phyloP scores from a whole-genome alignment of 768 basidiomycete species.

The Symmetrospora coprosmae region DNA sequence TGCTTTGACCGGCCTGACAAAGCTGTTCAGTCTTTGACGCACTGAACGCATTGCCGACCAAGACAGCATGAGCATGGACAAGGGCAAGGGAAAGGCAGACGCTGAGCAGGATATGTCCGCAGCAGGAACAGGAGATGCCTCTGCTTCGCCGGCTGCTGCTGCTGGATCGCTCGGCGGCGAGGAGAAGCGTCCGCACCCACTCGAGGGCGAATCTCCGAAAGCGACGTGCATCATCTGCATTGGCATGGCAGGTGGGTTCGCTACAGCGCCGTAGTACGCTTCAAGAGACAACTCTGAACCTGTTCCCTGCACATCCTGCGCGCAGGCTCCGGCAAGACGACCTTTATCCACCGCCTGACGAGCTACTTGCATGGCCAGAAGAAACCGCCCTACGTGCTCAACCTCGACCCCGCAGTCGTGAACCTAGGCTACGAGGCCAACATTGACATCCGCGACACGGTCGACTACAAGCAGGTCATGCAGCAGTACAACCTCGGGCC shows the following conservation, averaged over 20 bases:
- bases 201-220: no score
- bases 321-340: constrained; percentile 96
- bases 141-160: no score
- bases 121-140: no score
- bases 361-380: constrained; percentile 60
- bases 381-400: constrained; percentile 70
- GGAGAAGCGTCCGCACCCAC: no score
- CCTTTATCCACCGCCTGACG: constrained; percentile 87
- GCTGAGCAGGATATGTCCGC: no score
- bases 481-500: constrained; percentile 99
- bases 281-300: constrained; percentile 24
- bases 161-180: no score
- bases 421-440: constrained; percentile 86
- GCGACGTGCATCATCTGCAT: constrained; percentile 16
- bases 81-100: no score
- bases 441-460: constrained; percentile 94
- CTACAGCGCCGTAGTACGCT: neutral
- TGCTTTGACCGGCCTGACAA: no score
- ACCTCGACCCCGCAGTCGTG: constrained; percentile 90
- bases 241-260: constrained; percentile 8
- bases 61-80: no score
- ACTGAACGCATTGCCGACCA: no score
- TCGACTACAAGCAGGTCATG: constrained; percentile 97
- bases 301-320: constrained; percentile 48
- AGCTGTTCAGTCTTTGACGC: no score